Evolutionary conservation across 805 yeast species (phyloP).

Genomic region (Metschnikowia matae): DNA sequence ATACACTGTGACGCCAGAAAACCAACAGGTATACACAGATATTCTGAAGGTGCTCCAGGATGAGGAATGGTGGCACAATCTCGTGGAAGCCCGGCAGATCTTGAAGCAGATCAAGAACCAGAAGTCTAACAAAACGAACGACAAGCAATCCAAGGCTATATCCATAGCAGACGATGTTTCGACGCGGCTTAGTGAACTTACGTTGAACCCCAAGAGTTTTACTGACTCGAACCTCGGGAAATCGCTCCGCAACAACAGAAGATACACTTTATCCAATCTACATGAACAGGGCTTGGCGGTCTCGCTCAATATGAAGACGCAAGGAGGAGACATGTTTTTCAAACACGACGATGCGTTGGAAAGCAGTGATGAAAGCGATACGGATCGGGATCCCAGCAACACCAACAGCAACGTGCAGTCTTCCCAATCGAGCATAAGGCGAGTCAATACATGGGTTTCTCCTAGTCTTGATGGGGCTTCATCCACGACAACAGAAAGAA

Average conservation of each 20-base stretch:
- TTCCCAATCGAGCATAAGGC: neutral
- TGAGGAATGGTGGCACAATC: slow-evolving; percentile 87
- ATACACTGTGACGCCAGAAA: slow-evolving; percentile 31
- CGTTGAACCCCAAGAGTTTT: slow-evolving; percentile 17
- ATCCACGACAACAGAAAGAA: neutral
- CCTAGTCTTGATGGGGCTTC: neutral
- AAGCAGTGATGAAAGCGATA: slow-evolving; percentile 24
- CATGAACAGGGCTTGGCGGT: slow-evolving; percentile 67
- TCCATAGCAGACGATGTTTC: slow-evolving; percentile 10
- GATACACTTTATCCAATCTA: slow-evolving; percentile 57
- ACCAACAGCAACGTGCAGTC: neutral
- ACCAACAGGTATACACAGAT: slow-evolving; percentile 28
- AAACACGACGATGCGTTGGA: slow-evolving; percentile 22
- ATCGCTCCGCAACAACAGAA: slow-evolving; percentile 28
- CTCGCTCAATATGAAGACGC: slow-evolving; percentile 71
- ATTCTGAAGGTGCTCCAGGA: slow-evolving; percentile 49
- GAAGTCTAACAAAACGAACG: slow-evolving; percentile 16
- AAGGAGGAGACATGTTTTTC: slow-evolving; percentile 28
- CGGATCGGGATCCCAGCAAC: slow-evolving; percentile 18
- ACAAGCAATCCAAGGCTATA: slow-evolving; percentile 8
- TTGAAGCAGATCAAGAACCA: slow-evolving; percentile 32
- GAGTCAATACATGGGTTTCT: neutral
- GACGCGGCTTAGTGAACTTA: slow-evolving; percentile 20
- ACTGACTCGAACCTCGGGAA: slow-evolving; percentile 12
- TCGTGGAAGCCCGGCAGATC: slow-evolving; percentile 53